Evolutionary conservation across 495 filamentous ascomycete genomes (phyloP).

Genomic region (Penicillium canescens): DNA sequence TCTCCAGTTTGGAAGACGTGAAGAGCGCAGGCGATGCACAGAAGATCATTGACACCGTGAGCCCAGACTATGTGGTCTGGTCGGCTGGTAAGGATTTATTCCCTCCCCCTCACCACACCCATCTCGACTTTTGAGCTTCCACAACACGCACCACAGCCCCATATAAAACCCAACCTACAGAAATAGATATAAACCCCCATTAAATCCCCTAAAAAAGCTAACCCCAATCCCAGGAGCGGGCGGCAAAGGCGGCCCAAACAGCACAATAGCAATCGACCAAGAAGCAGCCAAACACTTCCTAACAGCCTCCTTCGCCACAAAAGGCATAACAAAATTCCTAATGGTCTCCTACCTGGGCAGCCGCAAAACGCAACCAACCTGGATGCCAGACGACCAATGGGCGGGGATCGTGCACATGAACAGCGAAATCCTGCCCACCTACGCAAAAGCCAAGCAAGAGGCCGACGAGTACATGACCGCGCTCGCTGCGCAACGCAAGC

Average conservation of each 20-base stretch:
- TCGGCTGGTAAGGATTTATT: conserved; percentile 59
- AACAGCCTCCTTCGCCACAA: conserved; percentile 56
- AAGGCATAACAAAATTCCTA: conserved; percentile 69
- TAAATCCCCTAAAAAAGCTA: neutral
- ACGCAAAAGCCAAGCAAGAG: conserved; percentile 72
- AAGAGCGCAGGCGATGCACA: conserved; percentile 62
- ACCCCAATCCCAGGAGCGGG: conserved; percentile 56
- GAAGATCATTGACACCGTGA: conserved; percentile 57
- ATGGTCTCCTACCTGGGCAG: conserved; percentile 68
- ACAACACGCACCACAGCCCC: neutral
- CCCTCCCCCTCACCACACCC: conserved; percentile 8
- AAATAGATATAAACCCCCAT: neutral
- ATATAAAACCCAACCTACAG: neutral
- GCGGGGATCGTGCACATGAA: conserved; percentile 49
- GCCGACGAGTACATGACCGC: conserved; percentile 73
- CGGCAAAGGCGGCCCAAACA: conserved; percentile 67
- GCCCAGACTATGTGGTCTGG: conserved; percentile 75
- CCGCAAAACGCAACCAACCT: conserved; percentile 58
- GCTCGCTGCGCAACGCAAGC: conserved; percentile 47
- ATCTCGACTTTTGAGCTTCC: neutral
- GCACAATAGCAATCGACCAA: conserved; percentile 64
- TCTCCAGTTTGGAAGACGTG: conserved; percentile 70
- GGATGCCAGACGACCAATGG: conserved; percentile 68
- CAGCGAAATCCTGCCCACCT: conserved; percentile 56
- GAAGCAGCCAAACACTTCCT: conserved; percentile 73